phyloP scores from a whole-genome alignment of 2,329 filamentous ascomycete genomes.

The Endoconidiophora polonica region DNA sequence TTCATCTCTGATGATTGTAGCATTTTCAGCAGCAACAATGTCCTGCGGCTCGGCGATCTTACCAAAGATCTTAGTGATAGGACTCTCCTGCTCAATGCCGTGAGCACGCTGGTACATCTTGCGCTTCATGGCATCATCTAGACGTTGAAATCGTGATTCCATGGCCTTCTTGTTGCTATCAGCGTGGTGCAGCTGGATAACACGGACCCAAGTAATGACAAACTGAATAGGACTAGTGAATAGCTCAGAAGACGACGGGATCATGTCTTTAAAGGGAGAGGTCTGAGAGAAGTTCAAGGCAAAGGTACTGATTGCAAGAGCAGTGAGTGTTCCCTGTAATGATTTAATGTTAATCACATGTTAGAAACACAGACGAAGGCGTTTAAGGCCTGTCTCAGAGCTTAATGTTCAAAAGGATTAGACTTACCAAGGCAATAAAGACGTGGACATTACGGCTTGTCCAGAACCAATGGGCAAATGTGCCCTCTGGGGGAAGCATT shows the following conservation, averaged over 20 bases:
- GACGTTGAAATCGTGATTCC: constrained; percentile 53
- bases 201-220: constrained; percentile 46
- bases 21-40: constrained; percentile 22
- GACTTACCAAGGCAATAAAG: constrained; percentile 62
- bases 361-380: neutral
- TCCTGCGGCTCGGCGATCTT: constrained; percentile 21
- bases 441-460: constrained; percentile 61
- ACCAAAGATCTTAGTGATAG: constrained; percentile 31
- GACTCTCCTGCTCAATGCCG: constrained; percentile 51
- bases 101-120: constrained; percentile 73
- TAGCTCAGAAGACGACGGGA: constrained; percentile 55
- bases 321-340: constrained; percentile 44
- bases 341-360: neutral
- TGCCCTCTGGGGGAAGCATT: constrained; percentile 71
- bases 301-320: constrained; percentile 56
- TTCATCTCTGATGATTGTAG: constrained; percentile 9
- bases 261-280: constrained; percentile 63
- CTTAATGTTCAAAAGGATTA: neutral
- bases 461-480: constrained; percentile 72
- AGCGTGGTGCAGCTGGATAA: constrained; percentile 60
- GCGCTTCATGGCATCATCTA: constrained; percentile 80
- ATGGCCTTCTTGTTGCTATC: constrained; percentile 51
- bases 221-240: constrained; percentile 54
- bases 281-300: constrained; percentile 61
- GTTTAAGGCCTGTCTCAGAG: neutral